phyloP scores from a whole-genome alignment of 164 flowering plant species.

The Platanus orientalis region DNA sequence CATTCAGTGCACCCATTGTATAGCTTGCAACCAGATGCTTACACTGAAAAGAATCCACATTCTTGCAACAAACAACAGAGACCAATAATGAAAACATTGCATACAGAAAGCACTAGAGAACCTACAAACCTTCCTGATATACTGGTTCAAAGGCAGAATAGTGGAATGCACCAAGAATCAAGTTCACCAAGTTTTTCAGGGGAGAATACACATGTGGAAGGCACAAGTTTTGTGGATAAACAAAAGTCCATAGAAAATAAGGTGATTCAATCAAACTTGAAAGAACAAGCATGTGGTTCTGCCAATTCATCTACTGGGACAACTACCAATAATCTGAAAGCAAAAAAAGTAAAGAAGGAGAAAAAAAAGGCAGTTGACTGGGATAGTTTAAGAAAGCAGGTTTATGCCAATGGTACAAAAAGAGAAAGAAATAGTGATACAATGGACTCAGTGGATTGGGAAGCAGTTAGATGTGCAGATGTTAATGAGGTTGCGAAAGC shows the following conservation, averaged over 20 bases:
- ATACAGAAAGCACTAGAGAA: slow-evolving; percentile 6
- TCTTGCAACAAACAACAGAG: slow-evolving; percentile 7
- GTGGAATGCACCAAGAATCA: slow-evolving; percentile 16
- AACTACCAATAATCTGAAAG: slow-evolving; percentile 19
- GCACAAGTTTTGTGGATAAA: slow-evolving; percentile 3
- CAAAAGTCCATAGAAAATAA: slow-evolving; percentile 8
- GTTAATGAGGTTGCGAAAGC: slow-evolving; percentile 45
- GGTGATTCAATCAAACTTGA: slow-evolving; percentile 3
- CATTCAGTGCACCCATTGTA: slow-evolving; percentile 1
- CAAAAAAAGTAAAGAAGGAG: slow-evolving; percentile 28
- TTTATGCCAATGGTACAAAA: slow-evolving; percentile 18
- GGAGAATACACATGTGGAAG: slow-evolving; percentile 5
- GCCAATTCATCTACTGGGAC: slow-evolving; percentile 8
- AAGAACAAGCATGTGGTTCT: slow-evolving; percentile 17
- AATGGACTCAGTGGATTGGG: slow-evolving; percentile 72
- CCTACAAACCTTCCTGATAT: slow-evolving; percentile 14
- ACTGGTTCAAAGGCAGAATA: slow-evolving; percentile 9
- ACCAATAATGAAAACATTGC: neutral
- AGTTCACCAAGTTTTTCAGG: slow-evolving; percentile 13
- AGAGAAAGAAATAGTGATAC: slow-evolving; percentile 34
- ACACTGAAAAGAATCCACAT: slow-evolving; percentile 3
- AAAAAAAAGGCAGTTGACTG: slow-evolving; percentile 50
- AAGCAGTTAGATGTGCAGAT: slow-evolving; percentile 62
- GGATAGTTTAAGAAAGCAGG: slow-evolving; percentile 64
- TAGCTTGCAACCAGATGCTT: slow-evolving; percentile 9